These are phyloP conservation scores for Candida saitoana DNA, from an alignment of 805 yeast species.

Conservation along the genomic window DNA sequence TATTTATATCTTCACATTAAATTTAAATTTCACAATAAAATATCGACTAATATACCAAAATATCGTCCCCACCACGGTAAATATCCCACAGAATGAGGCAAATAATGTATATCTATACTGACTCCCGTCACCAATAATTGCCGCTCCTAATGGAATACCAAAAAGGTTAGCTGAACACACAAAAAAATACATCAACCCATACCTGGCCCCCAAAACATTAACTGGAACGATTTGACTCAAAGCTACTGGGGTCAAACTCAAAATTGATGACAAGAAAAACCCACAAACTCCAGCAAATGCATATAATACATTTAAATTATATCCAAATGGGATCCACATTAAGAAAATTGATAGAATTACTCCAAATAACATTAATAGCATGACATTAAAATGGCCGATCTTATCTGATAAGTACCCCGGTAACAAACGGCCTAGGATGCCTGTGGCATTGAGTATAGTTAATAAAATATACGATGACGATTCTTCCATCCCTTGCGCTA, in stretches of 20 bases:
- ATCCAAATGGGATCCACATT: conserved; percentile 69
- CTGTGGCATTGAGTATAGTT: conserved; percentile 43
- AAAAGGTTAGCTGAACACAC: conserved; percentile 42
- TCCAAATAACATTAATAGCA: conserved; percentile 44
- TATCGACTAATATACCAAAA: conserved; percentile 31
- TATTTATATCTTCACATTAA: conserved; percentile 19
- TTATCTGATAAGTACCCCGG: conserved; percentile 55
- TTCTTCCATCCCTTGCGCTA: conserved; percentile 44
- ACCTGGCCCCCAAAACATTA: conserved; percentile 61
- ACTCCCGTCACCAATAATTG: conserved; percentile 31
- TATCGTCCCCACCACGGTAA: conserved; percentile 21
- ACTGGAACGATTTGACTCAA: conserved; percentile 63
- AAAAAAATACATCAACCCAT: conserved; percentile 61
- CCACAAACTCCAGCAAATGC: conserved; percentile 55
- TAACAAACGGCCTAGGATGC: conserved; percentile 50
- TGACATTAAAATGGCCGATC: conserved; percentile 55
- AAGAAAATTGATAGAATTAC: conserved; percentile 46
- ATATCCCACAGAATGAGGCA: conserved; percentile 28
- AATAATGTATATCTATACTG: conserved; percentile 26
- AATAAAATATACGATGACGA: conserved; percentile 41
- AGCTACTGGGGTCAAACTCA: conserved; percentile 66
- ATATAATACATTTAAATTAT: conserved; percentile 37
- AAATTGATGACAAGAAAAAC: conserved; percentile 55
- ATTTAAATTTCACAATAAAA: conserved; percentile 24
- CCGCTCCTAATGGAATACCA: conserved; percentile 35